Conservation (phyloP, 495 filamentous ascomycete species). For the Pyronema omphalodes region DNA sequence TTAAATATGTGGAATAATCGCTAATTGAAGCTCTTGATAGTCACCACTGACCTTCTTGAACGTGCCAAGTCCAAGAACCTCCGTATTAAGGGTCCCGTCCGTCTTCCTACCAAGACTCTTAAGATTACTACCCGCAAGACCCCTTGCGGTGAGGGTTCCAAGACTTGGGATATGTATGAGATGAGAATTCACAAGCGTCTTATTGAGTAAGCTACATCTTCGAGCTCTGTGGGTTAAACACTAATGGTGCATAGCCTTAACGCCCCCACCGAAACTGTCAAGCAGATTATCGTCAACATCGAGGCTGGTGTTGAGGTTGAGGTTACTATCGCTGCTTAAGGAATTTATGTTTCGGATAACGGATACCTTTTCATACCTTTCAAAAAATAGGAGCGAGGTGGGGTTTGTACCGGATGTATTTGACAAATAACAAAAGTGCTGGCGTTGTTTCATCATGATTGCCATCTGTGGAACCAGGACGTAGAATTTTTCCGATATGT, state of each 20-base stretch:
- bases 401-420: not conserved
- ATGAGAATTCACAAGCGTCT: slow-evolving; percentile 99
- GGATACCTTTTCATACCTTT: not conserved
- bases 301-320: slow-evolving; percentile 99
- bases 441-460: not conserved
- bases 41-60: slow-evolving; percentile 94
- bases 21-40: slow-evolving; percentile 19
- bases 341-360: not conserved
- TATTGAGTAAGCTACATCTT: slow-evolving; percentile 52
- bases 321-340: slow-evolving; percentile 96
- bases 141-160: slow-evolving; percentile 97
- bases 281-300: slow-evolving; percentile 99
- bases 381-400: not conserved
- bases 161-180: slow-evolving; percentile 98
- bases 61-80: slow-evolving; percentile 97
- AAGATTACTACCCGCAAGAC: slow-evolving; percentile 93
- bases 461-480: too few relatives aligned
- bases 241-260: slow-evolving; percentile 42
- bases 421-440: not conserved
- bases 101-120: slow-evolving; percentile 92
- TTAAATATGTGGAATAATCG: not conserved
- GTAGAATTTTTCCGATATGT: too few relatives aligned
- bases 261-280: slow-evolving; percentile 96
- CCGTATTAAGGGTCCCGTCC: slow-evolving; percentile 95
- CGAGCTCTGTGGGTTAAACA: slow-evolving; percentile 27